Base-by-base conservation (phyloP, 192 early-diverging fungal species). In the Geranomyces variabilis region DNA sequence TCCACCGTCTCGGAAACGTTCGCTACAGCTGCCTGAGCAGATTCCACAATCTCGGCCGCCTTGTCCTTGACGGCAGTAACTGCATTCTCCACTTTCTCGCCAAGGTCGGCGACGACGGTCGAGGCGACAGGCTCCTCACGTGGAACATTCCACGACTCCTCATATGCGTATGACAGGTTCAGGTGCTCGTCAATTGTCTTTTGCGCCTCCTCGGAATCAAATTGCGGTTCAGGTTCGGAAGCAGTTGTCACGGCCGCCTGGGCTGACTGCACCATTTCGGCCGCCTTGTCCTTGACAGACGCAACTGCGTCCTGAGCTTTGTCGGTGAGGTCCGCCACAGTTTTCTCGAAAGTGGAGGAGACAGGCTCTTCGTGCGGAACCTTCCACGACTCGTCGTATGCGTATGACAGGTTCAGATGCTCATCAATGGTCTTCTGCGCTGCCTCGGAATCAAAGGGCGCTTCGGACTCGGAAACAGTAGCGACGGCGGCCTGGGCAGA, bases 121-220 rank as follows among this genome's bases (percentile, higher is more conserved):
- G 36, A 41, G 10, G 5, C 36, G 36, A 10, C 36, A 3, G 36
- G 36, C 36, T 41, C 36, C 51, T 53, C 51, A 4, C 51, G 33
- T 21, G 34, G n/a, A 24, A n/a, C 66, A 24, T 68, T 61, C 69
- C 69, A 70, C 22, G 63, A 22, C n/a, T 26, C 57, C 43, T 70
- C 57, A 19, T 62, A 70, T 26, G 29, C 69, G 43, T 70, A 70
- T 13, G 57, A 62, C 7, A 59, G 33, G 1, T 29, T 62, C 10
- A 70, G 47, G 55, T 70, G 69, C 59, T 70, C 69, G 47, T 70
- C 69, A 12, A 47, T 57, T 13, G 51, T 61, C 2, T 43, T 45
- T 45, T 70, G 69, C 41, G 17, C 34, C 12, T 58, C 26, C 15
- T 51, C 14, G 14, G 43, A 14, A n/a, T 66, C 31, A 41, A 41